Evolutionary conservation across 371 early-diverging fungal species (phyloP).

Genomic region (Syncephalastrum monosporum): DNA sequence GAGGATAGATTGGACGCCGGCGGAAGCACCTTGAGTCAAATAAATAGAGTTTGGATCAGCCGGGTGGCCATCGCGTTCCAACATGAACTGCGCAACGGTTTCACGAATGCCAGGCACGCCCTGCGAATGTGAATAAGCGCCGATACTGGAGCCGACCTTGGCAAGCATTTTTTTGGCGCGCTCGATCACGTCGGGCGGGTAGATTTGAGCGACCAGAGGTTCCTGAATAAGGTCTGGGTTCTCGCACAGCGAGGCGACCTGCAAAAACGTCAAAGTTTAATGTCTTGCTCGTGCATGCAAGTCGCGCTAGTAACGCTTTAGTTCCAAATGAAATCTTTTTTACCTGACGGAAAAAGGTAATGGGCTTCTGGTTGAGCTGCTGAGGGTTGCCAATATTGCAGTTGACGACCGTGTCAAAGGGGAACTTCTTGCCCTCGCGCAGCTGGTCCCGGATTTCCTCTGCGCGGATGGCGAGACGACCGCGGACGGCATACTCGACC

Average conservation of each 20-base stretch:
- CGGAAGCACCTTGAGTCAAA: slow-evolving; percentile 87
- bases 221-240: slow-evolving; percentile 76
- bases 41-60: slow-evolving; percentile 83
- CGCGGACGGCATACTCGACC: slow-evolving; percentile 96
- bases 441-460: slow-evolving; percentile 75
- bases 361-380: slow-evolving; percentile 90
- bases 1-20: slow-evolving; percentile 88
- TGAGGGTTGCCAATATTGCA: slow-evolving; percentile 99
- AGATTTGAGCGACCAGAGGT: slow-evolving; percentile 60
- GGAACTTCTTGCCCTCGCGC: slow-evolving; percentile 49
- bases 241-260: slow-evolving; percentile 52
- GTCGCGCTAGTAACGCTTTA: background rate
- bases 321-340: slow-evolving; percentile 19
- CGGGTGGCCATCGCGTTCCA: slow-evolving; percentile 85
- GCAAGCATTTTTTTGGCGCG: slow-evolving; percentile 73
- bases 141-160: slow-evolving; percentile 72
- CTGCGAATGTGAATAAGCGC: slow-evolving; percentile 95
- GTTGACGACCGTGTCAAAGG: slow-evolving; percentile 78
- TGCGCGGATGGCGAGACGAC: slow-evolving; percentile 93
- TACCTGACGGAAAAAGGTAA: slow-evolving; percentile 96
- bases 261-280: slow-evolving; percentile 19
- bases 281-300: slow-evolving; percentile 55
- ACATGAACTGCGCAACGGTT: slow-evolving; percentile 84
- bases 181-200: slow-evolving; percentile 83
- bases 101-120: slow-evolving; percentile 84